These are phyloP conservation scores for Tritrichomonas foetus DNA, from an alignment of 208 protist genomes.

Conservation along the genomic window DNA sequence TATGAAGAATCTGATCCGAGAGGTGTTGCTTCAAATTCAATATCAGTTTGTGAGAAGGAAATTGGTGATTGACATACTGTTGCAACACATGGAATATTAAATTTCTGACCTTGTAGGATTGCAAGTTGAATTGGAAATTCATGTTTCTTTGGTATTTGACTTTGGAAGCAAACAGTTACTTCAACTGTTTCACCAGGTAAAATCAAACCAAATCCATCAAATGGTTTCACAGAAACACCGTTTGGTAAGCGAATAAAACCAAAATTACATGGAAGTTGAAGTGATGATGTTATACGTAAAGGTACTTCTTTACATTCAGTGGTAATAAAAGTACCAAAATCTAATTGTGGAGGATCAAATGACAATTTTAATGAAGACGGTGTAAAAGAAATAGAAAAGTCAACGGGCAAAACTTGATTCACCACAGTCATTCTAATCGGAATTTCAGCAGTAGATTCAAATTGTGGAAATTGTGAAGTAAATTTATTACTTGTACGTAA, in stretches of 20 bases:
- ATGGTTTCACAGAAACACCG: background rate
- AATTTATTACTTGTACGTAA: background rate
- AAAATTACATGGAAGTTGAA: background rate
- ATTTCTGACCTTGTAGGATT: background rate
- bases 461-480: background rate
- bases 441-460: background rate
- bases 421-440: background rate
- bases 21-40: constrained; percentile 28
- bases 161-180: background rate
- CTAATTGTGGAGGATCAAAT: background rate
- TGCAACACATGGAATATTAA: background rate
- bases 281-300: background rate
- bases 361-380: background rate
- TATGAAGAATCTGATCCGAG: background rate
- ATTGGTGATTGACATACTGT: background rate
- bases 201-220: background rate
- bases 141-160: background rate
- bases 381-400: background rate
- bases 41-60: background rate
- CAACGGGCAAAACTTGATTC: constrained; percentile 15
- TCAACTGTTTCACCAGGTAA: constrained; percentile 6
- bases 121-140: background rate
- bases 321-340: constrained; percentile 22
- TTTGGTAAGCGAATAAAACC: background rate
- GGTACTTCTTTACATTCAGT: background rate